phyloP scores from a whole-genome alignment of 2,329 filamentous ascomycete species.

The Ophiosphaerella narmari region DNA sequence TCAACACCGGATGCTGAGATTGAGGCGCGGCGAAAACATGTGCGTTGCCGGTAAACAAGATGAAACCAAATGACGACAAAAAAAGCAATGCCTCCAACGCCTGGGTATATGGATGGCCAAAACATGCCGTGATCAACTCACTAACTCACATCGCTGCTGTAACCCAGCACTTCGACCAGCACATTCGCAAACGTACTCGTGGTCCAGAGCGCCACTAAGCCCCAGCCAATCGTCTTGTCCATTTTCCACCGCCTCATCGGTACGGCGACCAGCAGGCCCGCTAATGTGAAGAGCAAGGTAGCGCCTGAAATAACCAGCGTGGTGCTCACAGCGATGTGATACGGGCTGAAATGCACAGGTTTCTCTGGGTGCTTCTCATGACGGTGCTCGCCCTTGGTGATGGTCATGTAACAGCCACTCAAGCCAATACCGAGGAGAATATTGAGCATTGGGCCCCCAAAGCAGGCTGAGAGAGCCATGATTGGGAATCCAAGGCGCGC shows the following conservation, averaged over 20 bases:
- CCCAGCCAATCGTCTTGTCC: constrained; percentile 67
- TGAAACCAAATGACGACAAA: not conserved
- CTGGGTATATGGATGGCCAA: constrained; percentile 1
- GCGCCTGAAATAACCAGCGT: constrained; percentile 84
- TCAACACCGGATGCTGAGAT: not conserved
- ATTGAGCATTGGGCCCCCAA: constrained; percentile 98
- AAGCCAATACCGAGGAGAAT: constrained; percentile 95
- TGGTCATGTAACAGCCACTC: constrained; percentile 84
- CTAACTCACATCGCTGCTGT: constrained; percentile 36
- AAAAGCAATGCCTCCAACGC: not conserved
- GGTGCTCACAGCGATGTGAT: constrained; percentile 80
- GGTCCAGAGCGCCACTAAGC: constrained; percentile 78
- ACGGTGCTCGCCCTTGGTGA: constrained; percentile 68
- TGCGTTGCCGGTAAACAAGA: not conserved
- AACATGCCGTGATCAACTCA: not conserved
- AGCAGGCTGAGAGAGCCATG: constrained; percentile 93
- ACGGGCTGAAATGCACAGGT: constrained; percentile 71
- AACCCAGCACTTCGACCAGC: constrained; percentile 68
- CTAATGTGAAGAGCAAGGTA: constrained; percentile 79
- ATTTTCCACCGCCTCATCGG: constrained; percentile 56
- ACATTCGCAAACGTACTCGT: constrained; percentile 83
- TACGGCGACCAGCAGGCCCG: constrained; percentile 77
- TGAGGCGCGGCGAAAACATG: not conserved
- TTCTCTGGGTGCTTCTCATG: constrained; percentile 70
- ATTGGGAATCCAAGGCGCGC: constrained; percentile 92